A percentile compares a stretch with the other conserved stretches of the same genome.
phyloP scores from a whole-genome alignment of 768 basidiomycete genomes.

The Lentinula sp. region DNA sequence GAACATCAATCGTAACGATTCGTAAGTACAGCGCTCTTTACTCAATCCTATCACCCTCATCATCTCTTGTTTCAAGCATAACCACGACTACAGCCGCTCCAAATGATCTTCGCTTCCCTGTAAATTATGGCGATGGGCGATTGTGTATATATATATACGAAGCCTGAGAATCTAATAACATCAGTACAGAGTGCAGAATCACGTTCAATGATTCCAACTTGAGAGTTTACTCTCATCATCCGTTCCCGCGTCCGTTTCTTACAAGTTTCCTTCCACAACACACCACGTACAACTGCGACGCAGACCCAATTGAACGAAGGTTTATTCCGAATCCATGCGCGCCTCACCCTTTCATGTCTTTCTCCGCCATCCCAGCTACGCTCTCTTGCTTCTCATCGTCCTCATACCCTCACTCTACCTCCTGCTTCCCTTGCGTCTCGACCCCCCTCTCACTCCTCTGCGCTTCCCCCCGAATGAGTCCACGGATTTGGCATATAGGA shows the following conservation, averaged over 20 bases:
- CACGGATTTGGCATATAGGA: slow-evolving; percentile 28
- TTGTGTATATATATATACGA: neutral
- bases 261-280: neutral
- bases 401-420: slow-evolving; percentile 42
- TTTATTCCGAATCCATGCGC: neutral
- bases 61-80: no score
- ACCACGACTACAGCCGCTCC: no score
- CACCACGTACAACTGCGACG: neutral
- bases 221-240: neutral
- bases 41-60: no score
- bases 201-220: neutral
- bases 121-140: neutral
- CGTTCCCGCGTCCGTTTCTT: neutral
- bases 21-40: no score
- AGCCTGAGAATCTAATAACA: neutral
- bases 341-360: neutral
- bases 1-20: no score
- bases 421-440: slow-evolving; percentile 30
- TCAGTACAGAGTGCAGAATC: neutral
- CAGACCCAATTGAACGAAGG: neutral
- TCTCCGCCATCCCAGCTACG: slow-evolving; percentile 48
- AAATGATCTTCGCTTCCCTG: no score
- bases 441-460: slow-evolving; percentile 27
- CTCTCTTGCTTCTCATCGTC: slow-evolving; percentile 33
- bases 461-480: slow-evolving; percentile 23